phyloP scores from a whole-genome alignment of 495 filamentous ascomycete species.

The Hamigera avellanea region DNA sequence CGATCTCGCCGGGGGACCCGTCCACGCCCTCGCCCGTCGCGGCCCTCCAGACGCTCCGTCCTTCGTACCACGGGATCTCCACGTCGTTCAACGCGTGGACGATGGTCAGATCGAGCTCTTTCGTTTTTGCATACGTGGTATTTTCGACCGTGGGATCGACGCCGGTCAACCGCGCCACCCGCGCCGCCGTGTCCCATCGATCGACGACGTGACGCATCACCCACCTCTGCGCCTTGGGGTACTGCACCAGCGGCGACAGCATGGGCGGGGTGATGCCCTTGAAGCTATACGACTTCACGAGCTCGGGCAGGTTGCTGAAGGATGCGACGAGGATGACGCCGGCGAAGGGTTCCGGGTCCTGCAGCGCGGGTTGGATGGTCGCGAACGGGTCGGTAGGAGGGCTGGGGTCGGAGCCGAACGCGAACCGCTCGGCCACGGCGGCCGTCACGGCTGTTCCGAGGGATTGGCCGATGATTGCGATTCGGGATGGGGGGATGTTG shows the following conservation, averaged over 20 bases:
- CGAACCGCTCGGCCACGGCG: conserved; percentile 59
- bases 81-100: conserved; percentile 65
- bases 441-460: conserved; percentile 78
- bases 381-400: conserved; percentile 13
- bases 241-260: conserved; percentile 56
- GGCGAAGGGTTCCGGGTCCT: conserved; percentile 43
- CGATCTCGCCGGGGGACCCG: conserved; percentile 39
- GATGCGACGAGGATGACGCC: conserved; percentile 68
- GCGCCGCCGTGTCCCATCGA: conserved; percentile 40
- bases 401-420: conserved; percentile 24
- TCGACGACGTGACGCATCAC: conserved; percentile 38
- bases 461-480: conserved; percentile 77
- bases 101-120: conserved; percentile 51
- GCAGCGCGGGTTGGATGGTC: conserved; percentile 24
- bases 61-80: conserved; percentile 58
- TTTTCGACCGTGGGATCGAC: conserved; percentile 13
- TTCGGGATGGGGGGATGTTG: conserved; percentile 52
- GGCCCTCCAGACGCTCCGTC: conserved; percentile 39
- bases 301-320: conserved; percentile 60
- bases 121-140: conserved; percentile 25
- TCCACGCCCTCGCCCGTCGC: conserved; percentile 32
- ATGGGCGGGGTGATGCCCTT: conserved; percentile 71
- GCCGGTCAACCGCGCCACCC: conserved; percentile 34
- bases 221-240: conserved; percentile 39
- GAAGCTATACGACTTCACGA: conserved; percentile 62